Evolutionary conservation across 768 basidiomycete genomes (phyloP).

Genomic region (Tricholoma matsutake): DNA sequence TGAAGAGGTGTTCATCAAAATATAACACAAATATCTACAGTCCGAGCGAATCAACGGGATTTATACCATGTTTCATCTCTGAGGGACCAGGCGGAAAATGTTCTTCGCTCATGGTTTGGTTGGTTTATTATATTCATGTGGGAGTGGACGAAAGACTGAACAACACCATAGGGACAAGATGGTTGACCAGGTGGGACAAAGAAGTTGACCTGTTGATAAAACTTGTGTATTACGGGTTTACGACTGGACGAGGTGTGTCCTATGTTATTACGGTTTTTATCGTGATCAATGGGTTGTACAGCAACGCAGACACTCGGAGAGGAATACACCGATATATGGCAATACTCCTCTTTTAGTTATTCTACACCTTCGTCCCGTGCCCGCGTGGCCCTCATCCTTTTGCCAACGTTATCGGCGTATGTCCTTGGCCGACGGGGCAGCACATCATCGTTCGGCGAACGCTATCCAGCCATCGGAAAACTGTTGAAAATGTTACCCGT

Average conservation of each 20-base stretch:
- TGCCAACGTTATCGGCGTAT: conserved; percentile 66
- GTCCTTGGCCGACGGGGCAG: conserved; percentile 48
- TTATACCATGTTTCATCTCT: conserved; percentile 71
- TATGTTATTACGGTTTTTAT: background rate
- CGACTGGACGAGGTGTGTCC: conserved; percentile 65
- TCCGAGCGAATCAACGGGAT: conserved; percentile 84
- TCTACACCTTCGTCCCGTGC: conserved; percentile 35
- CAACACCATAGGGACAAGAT: conserved; percentile 62
- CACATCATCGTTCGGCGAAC: conserved; percentile 33
- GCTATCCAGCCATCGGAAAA: conserved; percentile 31
- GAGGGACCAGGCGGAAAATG: conserved; percentile 71
- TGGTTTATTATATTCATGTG: conserved; percentile 15
- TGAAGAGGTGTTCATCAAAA: background rate
- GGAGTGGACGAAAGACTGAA: conserved; percentile 1
- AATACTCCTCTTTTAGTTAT: conserved; percentile 45
- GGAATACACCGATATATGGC: conserved; percentile 87
- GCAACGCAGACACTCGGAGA: conserved; percentile 86
- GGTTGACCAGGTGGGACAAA: conserved; percentile 77
- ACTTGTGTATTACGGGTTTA: conserved; percentile 69
- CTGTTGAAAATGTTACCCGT: conserved; percentile 42
- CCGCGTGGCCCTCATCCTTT: conserved; percentile 57
- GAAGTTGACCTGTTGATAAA: conserved; percentile 72
- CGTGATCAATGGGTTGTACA: conserved; percentile 24
- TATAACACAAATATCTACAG: conserved; percentile 33
- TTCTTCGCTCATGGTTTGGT: conserved; percentile 80